Conservation (phyloP, 2,329 filamentous ascomycete species). For the Alternaria triticimaculans region DNA sequence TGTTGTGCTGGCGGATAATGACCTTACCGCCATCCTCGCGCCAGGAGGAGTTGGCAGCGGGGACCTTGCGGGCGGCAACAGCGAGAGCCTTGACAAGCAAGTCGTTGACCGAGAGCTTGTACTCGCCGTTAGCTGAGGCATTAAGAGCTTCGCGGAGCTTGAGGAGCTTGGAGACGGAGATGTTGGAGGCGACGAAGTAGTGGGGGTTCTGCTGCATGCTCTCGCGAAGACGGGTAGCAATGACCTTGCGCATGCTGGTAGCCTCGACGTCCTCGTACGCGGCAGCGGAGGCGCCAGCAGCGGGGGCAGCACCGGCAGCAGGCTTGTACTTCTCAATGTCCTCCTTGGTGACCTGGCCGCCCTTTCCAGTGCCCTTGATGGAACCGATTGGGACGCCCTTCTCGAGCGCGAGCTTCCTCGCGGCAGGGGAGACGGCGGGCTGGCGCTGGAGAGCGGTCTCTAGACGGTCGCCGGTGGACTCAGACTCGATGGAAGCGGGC, state of each 20-base stretch:
- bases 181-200: constrained; percentile 91
- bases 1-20: constrained; percentile 90
- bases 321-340: constrained; percentile 89
- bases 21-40: constrained; percentile 74
- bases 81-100: constrained; percentile 97
- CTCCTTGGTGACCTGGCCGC: constrained; percentile 86
- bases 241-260: constrained; percentile 96
- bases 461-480: constrained; percentile 76
- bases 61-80: constrained; percentile 89
- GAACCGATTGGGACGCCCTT: constrained; percentile 77
- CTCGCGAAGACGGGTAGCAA: constrained; percentile 87
- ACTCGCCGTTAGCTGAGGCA: constrained; percentile 84
- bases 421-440: constrained; percentile 73
- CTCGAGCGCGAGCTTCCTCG: constrained; percentile 83
- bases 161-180: constrained; percentile 93
- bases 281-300: constrained; percentile 62
- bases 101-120: constrained; percentile 99
- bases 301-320: constrained; percentile 54
- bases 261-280: constrained; percentile 84
- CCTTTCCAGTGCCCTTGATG: constrained; percentile 86
- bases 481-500: constrained; percentile 71
- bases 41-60: constrained; percentile 96
- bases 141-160: constrained; percentile 97
- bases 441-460: constrained; percentile 85
- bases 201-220: constrained; percentile 94